Conservation (phyloP, 371 early-diverging fungal species). For the Saksenaea oblongispora region DNA sequence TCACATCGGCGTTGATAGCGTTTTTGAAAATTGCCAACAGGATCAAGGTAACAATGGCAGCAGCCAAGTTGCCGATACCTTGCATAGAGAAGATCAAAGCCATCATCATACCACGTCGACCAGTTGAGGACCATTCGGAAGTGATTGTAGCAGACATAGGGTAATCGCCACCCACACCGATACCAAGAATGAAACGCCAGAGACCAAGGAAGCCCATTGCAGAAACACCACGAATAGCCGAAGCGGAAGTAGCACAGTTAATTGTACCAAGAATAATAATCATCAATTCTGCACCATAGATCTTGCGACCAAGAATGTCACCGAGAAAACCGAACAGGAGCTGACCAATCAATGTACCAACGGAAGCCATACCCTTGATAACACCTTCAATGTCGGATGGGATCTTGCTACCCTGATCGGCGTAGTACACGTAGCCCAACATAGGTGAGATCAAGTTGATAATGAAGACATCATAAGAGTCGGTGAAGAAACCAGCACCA, state of each 20-base stretch:
- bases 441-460: slow-evolving; percentile 81
- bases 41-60: slow-evolving; percentile 70
- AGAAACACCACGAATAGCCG: slow-evolving; percentile 65
- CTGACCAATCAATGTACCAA: slow-evolving; percentile 86
- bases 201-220: slow-evolving; percentile 74
- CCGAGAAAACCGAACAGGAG: slow-evolving; percentile 85
- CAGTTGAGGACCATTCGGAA: slow-evolving; percentile 82
- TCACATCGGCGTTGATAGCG: slow-evolving; percentile 59
- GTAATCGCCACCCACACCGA: slow-evolving; percentile 89
- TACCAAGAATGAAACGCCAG: slow-evolving; percentile 84
- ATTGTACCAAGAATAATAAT: slow-evolving; percentile 80
- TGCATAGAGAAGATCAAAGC: slow-evolving; percentile 90
- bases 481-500: slow-evolving; percentile 88
- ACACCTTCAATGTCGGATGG: slow-evolving; percentile 69
- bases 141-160: slow-evolving; percentile 85
- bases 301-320: slow-evolving; percentile 82
- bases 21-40: slow-evolving; percentile 73
- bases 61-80: slow-evolving; percentile 85
- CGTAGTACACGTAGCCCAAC: slow-evolving; percentile 77
- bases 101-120: slow-evolving; percentile 72
- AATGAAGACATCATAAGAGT: slow-evolving; percentile 87
- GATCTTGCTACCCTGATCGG: slow-evolving; percentile 53
- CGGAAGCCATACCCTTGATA: slow-evolving; percentile 79
- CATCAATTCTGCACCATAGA: slow-evolving; percentile 87
- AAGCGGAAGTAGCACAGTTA: slow-evolving; percentile 77